A percentile compares a stretch with the other conserved stretches of the same genome.
phyloP scores from a whole-genome alignment of 1,284 basidiomycete genomes.

The Coriolopsis trogii region DNA sequence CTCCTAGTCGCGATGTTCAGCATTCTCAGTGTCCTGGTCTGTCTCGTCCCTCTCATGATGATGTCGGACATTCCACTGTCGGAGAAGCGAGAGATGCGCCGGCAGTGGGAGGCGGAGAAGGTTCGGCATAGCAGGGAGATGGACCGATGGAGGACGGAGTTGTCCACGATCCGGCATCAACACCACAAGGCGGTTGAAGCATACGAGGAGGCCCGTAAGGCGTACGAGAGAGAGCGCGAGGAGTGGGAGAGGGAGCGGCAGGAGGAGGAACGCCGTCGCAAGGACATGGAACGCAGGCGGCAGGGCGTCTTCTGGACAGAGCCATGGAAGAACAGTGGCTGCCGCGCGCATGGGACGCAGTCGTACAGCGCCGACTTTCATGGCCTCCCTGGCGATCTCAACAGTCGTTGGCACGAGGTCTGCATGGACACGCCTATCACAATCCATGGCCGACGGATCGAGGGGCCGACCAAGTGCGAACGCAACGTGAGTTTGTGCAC shows the following conservation, averaged over 20 bases:
- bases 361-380: constrained; percentile 20
- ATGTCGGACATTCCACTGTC: constrained; percentile 1
- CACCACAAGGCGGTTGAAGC: too few relatives aligned
- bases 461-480: constrained; percentile 18
- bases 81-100: not conserved
- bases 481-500: constrained; percentile 10
- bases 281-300: constrained; percentile 17
- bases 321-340: constrained; percentile 13
- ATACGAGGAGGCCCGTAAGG: too few relatives aligned
- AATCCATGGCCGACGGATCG: constrained; percentile 19
- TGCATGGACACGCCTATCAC: constrained; percentile 23
- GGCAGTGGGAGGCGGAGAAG: not conserved
- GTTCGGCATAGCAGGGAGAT: not conserved
- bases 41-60: constrained; percentile 7
- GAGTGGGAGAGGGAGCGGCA: not conserved
- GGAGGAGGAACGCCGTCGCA: constrained; percentile 14
- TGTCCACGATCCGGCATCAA: too few relatives aligned
- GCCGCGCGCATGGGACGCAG: constrained; percentile 20
- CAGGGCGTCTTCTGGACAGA: constrained; percentile 24
- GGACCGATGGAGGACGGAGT: too few relatives aligned
- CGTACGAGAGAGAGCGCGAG: too few relatives aligned
- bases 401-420: constrained; percentile 20
- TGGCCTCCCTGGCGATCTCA: constrained; percentile 15
- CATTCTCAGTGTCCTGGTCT: too few relatives aligned
- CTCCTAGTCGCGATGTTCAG: too few relatives aligned